These are phyloP conservation scores for Fusarium mundagurra DNA, from an alignment of 2,329 filamentous ascomycete species.

Conservation along the genomic window DNA sequence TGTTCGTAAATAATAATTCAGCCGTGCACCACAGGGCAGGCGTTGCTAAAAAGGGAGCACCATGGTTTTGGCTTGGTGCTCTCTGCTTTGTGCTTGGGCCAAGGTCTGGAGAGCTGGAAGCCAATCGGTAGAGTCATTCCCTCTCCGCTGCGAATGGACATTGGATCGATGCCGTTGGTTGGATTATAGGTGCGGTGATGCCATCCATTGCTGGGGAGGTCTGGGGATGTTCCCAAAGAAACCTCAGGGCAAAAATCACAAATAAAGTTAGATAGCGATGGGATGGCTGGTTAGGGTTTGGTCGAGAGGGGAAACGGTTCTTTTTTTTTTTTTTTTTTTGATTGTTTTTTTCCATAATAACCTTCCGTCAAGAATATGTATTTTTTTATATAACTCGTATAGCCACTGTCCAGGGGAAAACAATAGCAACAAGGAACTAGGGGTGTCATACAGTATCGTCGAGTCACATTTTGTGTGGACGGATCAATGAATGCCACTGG, in stretches of 20 bases:
- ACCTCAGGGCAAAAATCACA: not conserved
- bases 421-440: constrained; percentile 1
- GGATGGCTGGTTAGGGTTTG: not conserved
- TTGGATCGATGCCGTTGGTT: constrained; percentile 3
- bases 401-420: not conserved
- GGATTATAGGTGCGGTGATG: constrained; percentile 34
- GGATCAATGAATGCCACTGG: constrained; percentile 24
- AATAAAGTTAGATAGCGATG: not conserved
- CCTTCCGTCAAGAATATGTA: not conserved
- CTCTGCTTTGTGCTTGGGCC: constrained; percentile 7
- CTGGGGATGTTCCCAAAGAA: constrained; percentile 21
- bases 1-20: constrained; percentile 19
- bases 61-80: constrained; percentile 14
- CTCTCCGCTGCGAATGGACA: constrained; percentile 9
- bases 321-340: too few relatives aligned
- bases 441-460: not conserved
- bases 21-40: constrained; percentile 28
- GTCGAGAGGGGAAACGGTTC: not conserved
- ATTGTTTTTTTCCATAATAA: not conserved
- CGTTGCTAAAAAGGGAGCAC: constrained; percentile 28
- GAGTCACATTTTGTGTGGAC: constrained; percentile 16
- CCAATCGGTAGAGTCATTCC: constrained; percentile 17
- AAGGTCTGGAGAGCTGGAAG: constrained; percentile 17
- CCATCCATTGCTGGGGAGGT: constrained; percentile 21
- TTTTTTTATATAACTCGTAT: not conserved